Base-by-base conservation (phyloP, 805 yeast genomes). In the Saturnispora halmiae region DNA sequence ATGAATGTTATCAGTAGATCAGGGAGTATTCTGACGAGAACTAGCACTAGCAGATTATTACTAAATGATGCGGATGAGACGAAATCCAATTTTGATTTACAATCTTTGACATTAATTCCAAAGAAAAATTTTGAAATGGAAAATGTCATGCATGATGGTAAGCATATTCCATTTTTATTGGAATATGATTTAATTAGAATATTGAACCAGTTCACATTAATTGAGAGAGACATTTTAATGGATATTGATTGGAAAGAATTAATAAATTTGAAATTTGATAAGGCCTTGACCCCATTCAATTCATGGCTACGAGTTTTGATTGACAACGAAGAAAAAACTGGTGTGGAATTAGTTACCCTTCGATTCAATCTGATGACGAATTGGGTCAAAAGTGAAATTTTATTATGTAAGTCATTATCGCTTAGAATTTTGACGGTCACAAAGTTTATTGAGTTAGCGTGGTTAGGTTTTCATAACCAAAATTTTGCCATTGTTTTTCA, bases 201-300 rank as follows among this genome's bases (percentile, higher is more conserved):
- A 24, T 87, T 94, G 5, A 73, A 78, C 47, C 96, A 90, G 48
- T 69, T 90, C 60, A 90, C 97, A 0, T 57, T 84, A 36, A 82
- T 90, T 47, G 98, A 92, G 58, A 69, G 78, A 40, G 97, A 92
- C 58, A 73, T 87, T 32, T 60, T 88, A 18, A 70, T 75, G 39
- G 95, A 86, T 52, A 72, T 92, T 30, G 96, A 90, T 58, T 90
- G 97, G 96, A 79, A 77, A 51, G 95, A 86, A 49, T 67, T 90
- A 33, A 69, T 88, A 32, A 88, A 85, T 46, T 63, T 83, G 46
- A 70, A 75, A 36, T 82, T 95, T 86, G 73, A 75, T 39, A 72
- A 73, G 44, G 75, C 77, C 27, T 58, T 82, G 36, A 72, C 70
- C 1, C 81, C 87, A 1, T 79, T 77, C 18, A 77, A 76, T 47